A percentile compares a stretch with the other conserved stretches of the same genome.
Conservation (phyloP, 2,329 filamentous ascomycete species). For the Aspergillus transmontanensis region DNA sequence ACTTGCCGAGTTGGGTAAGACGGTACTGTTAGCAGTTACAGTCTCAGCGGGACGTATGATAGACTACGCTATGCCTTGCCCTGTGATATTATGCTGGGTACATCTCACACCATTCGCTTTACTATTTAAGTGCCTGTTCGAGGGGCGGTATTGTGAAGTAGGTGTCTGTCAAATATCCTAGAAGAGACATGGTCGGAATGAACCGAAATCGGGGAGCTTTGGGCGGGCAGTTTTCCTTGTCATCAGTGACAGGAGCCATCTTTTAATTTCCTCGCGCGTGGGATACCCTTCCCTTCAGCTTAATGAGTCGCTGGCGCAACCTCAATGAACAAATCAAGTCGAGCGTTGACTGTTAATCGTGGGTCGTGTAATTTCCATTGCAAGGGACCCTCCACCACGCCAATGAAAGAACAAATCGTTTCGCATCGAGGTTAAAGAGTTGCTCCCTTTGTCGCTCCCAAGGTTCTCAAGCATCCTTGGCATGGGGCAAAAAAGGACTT, state of each 20-base stretch:
- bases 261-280: background rate
- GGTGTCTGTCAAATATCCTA: background rate
- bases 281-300: background rate
- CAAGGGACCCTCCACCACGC: background rate
- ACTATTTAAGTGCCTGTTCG: background rate
- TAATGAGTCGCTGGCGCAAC: background rate
- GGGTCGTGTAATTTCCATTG: background rate
- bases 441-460: constrained; percentile 6
- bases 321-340: background rate
- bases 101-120: background rate
- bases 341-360: background rate
- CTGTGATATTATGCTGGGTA: background rate
- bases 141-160: background rate
- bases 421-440: background rate
- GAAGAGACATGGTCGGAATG: background rate
- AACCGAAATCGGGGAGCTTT: background rate
- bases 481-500: constrained; percentile 9
- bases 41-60: background rate
- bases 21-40: no score
- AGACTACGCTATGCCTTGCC: background rate
- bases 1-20: background rate
- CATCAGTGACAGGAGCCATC: background rate
- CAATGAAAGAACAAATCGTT: background rate
- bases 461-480: constrained; percentile 23
- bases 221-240: background rate